Evolutionary conservation across 257 asterid species (phyloP).

Genomic region (Dorcoceras hygrometricum): DNA sequence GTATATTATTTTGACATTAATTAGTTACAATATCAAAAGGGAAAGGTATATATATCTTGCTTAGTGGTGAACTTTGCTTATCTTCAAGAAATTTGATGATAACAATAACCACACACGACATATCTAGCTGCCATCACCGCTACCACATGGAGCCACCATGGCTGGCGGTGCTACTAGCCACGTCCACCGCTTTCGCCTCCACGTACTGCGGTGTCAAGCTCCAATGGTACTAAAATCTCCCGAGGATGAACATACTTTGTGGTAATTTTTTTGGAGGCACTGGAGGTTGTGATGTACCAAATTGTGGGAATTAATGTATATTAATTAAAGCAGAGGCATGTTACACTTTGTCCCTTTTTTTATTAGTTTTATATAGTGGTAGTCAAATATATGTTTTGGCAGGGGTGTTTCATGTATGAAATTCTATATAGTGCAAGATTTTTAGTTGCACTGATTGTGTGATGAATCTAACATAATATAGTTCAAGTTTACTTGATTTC

Average conservation of each 20-base stretch:
- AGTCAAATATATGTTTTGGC: conserved; percentile 19
- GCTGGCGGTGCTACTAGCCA: conserved; percentile 2
- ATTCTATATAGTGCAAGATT: conserved; percentile 32
- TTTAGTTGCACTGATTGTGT: conserved; percentile 30
- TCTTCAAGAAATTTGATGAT: neutral
- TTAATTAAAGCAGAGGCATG: neutral
- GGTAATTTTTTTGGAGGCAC: conserved; percentile 17
- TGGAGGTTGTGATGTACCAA: conserved; percentile 23
- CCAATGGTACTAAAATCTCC: conserved; percentile 12
- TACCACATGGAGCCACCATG: neutral
- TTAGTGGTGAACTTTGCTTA: neutral
- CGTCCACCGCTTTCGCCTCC: neutral
- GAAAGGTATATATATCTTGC: neutral
- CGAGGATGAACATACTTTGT: neutral
- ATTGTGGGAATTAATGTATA: conserved; percentile 29
- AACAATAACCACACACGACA: conserved; percentile 3
- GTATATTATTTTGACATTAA: too few relatives aligned
- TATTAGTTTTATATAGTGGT: conserved; percentile 2
- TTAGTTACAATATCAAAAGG: neutral
- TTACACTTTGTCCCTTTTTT: neutral
- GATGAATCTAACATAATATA: neutral
- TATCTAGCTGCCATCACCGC: neutral
- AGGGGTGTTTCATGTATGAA: conserved; percentile 24
- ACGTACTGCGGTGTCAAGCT: conserved; percentile 22
- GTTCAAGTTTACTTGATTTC: neutral